These are phyloP conservation scores for Primulina huaijiensis DNA, from an alignment of 257 asterid genomes.

Conservation along the genomic window DNA sequence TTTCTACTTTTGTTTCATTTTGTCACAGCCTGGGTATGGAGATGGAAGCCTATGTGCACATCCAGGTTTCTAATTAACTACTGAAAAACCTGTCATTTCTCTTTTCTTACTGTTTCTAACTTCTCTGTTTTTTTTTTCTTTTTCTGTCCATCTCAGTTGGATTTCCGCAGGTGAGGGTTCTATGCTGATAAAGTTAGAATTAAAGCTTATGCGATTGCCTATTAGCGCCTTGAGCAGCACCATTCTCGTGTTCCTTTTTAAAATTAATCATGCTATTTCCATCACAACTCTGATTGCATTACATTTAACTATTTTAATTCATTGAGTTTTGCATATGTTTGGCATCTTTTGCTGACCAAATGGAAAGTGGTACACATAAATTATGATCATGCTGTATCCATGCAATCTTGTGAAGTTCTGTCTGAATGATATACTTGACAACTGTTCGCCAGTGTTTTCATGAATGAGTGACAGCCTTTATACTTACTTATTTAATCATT, in stretches of 20 bases:
- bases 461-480: not conserved
- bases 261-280: slow-evolving; percentile 13
- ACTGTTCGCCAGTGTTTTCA: slow-evolving; percentile 9
- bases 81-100: slow-evolving; percentile 1
- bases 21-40: slow-evolving; percentile 69
- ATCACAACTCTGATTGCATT: not conserved
- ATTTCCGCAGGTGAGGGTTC: slow-evolving; percentile 77
- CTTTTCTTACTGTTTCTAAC: slow-evolving; percentile 28
- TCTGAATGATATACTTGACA: not conserved
- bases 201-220: slow-evolving; percentile 20
- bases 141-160: slow-evolving; percentile 53
- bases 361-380: not conserved
- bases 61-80: slow-evolving; percentile 43
- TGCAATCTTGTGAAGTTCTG: slow-evolving; percentile 13
- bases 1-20: slow-evolving; percentile 24
- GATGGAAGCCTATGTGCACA: slow-evolving; percentile 70
- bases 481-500: slow-evolving; percentile 10
- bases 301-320: slow-evolving; percentile 10
- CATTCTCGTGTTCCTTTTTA: slow-evolving; percentile 14
- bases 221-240: slow-evolving; percentile 17
- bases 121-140: slow-evolving; percentile 10
- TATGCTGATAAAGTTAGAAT: slow-evolving; percentile 13
- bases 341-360: slow-evolving; percentile 14
- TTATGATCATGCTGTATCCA: slow-evolving; percentile 4
- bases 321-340: slow-evolving; percentile 1